Percentiles rank a stretch among this genome's conserved stretches.
Conservation (phyloP, 495 filamentous ascomycete genomes). For the Podospora sp. region DNA sequence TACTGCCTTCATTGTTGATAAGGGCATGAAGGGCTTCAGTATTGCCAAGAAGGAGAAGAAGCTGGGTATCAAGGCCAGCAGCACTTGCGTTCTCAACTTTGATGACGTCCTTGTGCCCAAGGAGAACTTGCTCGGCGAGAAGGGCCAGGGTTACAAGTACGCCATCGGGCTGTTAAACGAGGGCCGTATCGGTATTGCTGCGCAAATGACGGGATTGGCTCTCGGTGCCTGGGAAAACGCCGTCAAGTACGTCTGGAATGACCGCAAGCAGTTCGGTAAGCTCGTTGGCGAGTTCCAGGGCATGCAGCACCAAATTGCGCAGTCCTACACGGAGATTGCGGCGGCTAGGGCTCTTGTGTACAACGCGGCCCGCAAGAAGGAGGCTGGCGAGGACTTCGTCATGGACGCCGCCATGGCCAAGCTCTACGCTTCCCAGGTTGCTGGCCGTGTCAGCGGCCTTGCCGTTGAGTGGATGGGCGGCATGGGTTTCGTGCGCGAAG, state of each 20-base stretch:
- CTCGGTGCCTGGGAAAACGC: slow-evolving; percentile 96
- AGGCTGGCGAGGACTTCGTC: slow-evolving; percentile 93
- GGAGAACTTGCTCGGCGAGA: slow-evolving; percentile 82
- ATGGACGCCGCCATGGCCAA: slow-evolving; percentile 98
- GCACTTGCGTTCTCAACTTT: slow-evolving; percentile 96
- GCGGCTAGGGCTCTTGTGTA: slow-evolving; percentile 92
- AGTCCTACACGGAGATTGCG: slow-evolving; percentile 90
- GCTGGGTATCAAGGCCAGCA: slow-evolving; percentile 91
- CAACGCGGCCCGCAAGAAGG: slow-evolving; percentile 97
- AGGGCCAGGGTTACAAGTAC: slow-evolving; percentile 96
- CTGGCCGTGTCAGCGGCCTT: slow-evolving; percentile 78
- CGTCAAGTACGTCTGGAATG: slow-evolving; percentile 86
- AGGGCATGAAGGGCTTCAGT: slow-evolving; percentile 82
- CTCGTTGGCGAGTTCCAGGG: slow-evolving; percentile 95
- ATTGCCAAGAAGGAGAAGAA: slow-evolving; percentile 99
- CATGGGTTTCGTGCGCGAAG: slow-evolving; percentile 94
- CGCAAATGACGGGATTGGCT: slow-evolving; percentile 97
- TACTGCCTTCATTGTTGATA: slow-evolving; percentile 93
- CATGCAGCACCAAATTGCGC: slow-evolving; percentile 98
- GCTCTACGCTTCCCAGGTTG: slow-evolving; percentile 91
- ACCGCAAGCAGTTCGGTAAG: slow-evolving; percentile 94
- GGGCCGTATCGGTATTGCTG: slow-evolving; percentile 95
- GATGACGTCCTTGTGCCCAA: slow-evolving; percentile 91
- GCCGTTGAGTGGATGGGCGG: slow-evolving; percentile 99
- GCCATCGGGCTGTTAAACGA: slow-evolving; percentile 97